Conservation (phyloP, 306 rosid species). For the Cucurbita moschata region DNA sequence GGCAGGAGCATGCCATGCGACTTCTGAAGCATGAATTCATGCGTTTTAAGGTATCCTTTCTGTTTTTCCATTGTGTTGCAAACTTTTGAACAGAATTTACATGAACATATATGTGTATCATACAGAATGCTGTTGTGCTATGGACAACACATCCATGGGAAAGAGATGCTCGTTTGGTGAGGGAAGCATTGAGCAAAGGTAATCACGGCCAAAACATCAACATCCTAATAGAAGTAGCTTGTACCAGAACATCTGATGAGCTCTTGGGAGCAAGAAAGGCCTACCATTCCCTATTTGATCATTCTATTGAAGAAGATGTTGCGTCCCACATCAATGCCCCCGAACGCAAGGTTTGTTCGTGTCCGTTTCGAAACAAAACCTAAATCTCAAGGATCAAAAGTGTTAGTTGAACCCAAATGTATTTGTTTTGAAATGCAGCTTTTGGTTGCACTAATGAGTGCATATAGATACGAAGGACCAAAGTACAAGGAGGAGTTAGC, state of each 20-base stretch:
- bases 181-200: conserved; percentile 60
- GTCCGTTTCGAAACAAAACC: too few relatives aligned
- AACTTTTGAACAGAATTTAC: too few relatives aligned
- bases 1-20: conserved; percentile 38
- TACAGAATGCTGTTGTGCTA: conserved; percentile 58
- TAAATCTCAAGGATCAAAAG: too few relatives aligned
- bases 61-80: not conserved
- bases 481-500: conserved; percentile 46
- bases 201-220: conserved; percentile 26
- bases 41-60: conserved; percentile 58
- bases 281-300: conserved; percentile 85
- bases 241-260: conserved; percentile 73
- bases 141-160: conserved; percentile 99
- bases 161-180: conserved; percentile 75
- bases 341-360: conserved; percentile 39
- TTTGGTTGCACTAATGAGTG: conserved; percentile 70
- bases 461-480: conserved; percentile 87
- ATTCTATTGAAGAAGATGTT: conserved; percentile 86
- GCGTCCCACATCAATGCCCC: conserved; percentile 39
- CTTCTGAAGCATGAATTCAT: conserved; percentile 72
- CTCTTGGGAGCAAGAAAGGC: conserved; percentile 80
- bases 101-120: not conserved
- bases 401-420: too few relatives aligned
- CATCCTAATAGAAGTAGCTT: conserved; percentile 60
- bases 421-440: conserved; percentile 27